phyloP scores from a whole-genome alignment of 805 yeast genomes.

The Starmerella vaccinii region DNA sequence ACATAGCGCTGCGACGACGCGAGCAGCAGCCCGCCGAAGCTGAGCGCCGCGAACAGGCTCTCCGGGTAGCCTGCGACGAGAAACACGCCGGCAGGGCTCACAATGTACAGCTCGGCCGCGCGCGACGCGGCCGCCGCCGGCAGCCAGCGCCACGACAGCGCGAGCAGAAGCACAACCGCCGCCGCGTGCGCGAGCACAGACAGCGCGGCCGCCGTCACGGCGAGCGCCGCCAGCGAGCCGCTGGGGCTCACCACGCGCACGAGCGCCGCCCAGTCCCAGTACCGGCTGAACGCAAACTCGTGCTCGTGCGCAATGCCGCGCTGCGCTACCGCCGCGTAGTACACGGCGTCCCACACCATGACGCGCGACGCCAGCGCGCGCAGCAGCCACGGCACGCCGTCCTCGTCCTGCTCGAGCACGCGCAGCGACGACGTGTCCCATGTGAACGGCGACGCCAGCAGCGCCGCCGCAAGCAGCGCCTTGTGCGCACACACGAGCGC shows the following conservation, averaged over 20 bases:
- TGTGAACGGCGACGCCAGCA: conserved; percentile 3
- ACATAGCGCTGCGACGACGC: conserved; percentile 38
- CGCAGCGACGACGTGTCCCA: conserved; percentile 37
- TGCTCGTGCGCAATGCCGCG: conserved; percentile 59
- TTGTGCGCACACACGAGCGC: neutral
- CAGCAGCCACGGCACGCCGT: neutral
- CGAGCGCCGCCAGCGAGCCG: conserved; percentile 25
- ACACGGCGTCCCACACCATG: conserved; percentile 79
- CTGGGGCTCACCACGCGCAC: conserved; percentile 27
- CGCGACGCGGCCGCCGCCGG: conserved; percentile 33
- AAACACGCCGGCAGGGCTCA: conserved; percentile 78
- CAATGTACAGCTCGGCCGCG: conserved; percentile 35
- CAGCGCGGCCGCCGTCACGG: conserved; percentile 40
- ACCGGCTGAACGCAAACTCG: conserved; percentile 77
- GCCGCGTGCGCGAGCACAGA: conserved; percentile 48
- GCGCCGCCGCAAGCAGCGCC: conserved; percentile 1
- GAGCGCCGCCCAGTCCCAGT: conserved; percentile 49
- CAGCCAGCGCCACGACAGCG: neutral
- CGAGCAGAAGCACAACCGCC: conserved; percentile 38
- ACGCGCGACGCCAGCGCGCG: conserved; percentile 31
- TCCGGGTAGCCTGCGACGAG: conserved; percentile 69
- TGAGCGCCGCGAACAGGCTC: conserved; percentile 50
- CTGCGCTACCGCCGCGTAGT: conserved; percentile 49
- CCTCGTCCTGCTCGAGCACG: conserved; percentile 29
- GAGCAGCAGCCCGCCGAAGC: conserved; percentile 46